Percentiles rank a stretch among this genome's conserved stretches.
Evolutionary conservation across 768 basidiomycete genomes (phyloP).

Genomic region (Naganishia friedmannii): DNA sequence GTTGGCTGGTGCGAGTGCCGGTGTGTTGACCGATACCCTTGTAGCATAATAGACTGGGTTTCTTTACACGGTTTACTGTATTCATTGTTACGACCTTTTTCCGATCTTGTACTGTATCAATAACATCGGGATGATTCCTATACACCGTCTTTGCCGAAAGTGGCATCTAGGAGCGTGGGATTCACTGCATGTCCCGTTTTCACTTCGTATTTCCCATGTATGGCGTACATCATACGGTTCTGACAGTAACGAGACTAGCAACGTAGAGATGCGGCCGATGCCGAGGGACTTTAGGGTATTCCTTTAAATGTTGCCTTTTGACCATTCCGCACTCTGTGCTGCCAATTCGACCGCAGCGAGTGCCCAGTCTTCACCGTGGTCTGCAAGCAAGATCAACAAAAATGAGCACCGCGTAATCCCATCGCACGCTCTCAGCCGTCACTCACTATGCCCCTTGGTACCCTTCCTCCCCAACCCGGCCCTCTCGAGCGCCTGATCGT

Average conservation of each 20-base stretch:
- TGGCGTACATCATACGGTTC: too few species aligned
- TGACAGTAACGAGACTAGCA: too few species aligned
- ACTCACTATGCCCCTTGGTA: constrained; percentile 74
- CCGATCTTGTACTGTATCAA: too few species aligned
- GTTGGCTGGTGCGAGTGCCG: too few species aligned
- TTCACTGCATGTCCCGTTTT: too few species aligned
- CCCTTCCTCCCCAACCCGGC: constrained; percentile 76
- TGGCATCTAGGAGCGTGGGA: too few species aligned
- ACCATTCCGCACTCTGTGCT: constrained; percentile 44
- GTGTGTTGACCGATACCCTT: too few species aligned
- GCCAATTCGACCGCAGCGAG: constrained; percentile 77
- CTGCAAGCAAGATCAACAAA: constrained; percentile 29
- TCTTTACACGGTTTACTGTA: not conserved
- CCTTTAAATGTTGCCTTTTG: constrained; percentile 39
- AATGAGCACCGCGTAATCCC: constrained; percentile 21
- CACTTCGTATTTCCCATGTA: too few species aligned
- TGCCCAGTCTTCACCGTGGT: constrained; percentile 97
- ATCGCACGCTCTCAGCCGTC: too few species aligned
- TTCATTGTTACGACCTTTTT: not conserved
- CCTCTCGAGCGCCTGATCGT: constrained; percentile 89
- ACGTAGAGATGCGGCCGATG: not conserved
- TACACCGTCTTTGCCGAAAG: too few species aligned
- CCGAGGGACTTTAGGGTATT: not conserved
- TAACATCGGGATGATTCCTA: too few species aligned
- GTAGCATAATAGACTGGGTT: not conserved